Base-by-base conservation (phyloP, 106 monocot species). In the Dioscorea dumetorum region DNA sequence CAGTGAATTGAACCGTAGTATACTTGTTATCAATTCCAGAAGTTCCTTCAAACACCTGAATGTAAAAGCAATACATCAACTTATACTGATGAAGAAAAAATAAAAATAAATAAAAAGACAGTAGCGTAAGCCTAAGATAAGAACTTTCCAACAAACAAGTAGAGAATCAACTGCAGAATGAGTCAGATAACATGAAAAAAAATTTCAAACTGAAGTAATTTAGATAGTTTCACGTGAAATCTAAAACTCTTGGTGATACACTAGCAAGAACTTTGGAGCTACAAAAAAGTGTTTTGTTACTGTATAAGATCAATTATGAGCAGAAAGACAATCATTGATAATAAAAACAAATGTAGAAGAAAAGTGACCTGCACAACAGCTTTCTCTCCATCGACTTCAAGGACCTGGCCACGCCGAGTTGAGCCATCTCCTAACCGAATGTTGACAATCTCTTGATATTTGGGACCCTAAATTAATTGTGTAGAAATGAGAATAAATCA, bases 371-470 rank as follows among this genome's bases (percentile, higher is more conserved):
- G 97, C 41, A 97, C 97, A 78, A 97, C 91, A 74, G 97, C 97
- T 61, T 91, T 97, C 74, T 97, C 97, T 10, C 97, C 97, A 79
- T 97, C 97, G 78, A 97, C 97, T 73, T 97, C 97, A 65, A 97
- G 73, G 61, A 97, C 97, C 72, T 97, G 97, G 41, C 97, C 97
- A 78, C 97, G 97, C 50, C 97, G 88, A 65, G 77, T 91, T 57
- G 91, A 84, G 52, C 97, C 97, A 87, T 97, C 97, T 49, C 91
- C 97, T n/a, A 97, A 62, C 67, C 91, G 71, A 57, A 97, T 97
- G 62, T 97, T 97, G 56, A 97, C 97, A 85, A 97, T 97, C 72
- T 97, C 97, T 69, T 97, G 97, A 65, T 89, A 97, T 63, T 97
- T 97, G 3, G 97, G 97, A 53, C 97, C 97, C 97, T 97, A 23